Percentiles rank a stretch among this genome's conserved stretches.
These are phyloP conservation scores for Circinella minor DNA, from an alignment of 371 early-diverging fungal species.

Conservation along the genomic window DNA sequence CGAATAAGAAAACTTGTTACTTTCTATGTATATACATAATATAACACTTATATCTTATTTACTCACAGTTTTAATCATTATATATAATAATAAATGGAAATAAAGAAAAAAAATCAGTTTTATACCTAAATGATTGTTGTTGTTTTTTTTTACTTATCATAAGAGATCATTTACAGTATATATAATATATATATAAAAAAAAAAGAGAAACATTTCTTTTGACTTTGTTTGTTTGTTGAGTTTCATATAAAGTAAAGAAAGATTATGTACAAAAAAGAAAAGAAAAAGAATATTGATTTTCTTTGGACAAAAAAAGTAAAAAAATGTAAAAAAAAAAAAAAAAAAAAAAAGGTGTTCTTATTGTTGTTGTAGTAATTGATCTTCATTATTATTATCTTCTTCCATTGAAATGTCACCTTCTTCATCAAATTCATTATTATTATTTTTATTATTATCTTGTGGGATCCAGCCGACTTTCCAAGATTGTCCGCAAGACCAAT, in stretches of 20 bases:
- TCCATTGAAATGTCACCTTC: background rate
- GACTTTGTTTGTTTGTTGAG: background rate
- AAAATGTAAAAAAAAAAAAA: too few species aligned
- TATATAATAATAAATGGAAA: too few species aligned
- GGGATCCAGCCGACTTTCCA: constrained; percentile 58
- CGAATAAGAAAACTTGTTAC: too few species aligned
- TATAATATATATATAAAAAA: background rate
- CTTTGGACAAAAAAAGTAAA: background rate
- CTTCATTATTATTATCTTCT: background rate
- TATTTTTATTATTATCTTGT: constrained; percentile 10
- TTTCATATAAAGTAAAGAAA: background rate
- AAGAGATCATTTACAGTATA: background rate
- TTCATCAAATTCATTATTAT: constrained; percentile 8
- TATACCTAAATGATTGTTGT: background rate
- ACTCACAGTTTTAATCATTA: too few species aligned
- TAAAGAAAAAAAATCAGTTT: too few species aligned
- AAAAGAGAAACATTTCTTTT: background rate
- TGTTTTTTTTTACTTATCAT: too few species aligned
- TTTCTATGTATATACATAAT: background rate
- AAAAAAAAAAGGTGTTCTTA: too few species aligned
- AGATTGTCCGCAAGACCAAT: constrained; percentile 49
- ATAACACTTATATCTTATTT: background rate
- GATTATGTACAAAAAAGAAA: background rate
- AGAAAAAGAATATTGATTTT: background rate
- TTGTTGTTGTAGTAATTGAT: too few species aligned